phyloP scores from a whole-genome alignment of 163 green algal species.

The Volvox carteri region DNA sequence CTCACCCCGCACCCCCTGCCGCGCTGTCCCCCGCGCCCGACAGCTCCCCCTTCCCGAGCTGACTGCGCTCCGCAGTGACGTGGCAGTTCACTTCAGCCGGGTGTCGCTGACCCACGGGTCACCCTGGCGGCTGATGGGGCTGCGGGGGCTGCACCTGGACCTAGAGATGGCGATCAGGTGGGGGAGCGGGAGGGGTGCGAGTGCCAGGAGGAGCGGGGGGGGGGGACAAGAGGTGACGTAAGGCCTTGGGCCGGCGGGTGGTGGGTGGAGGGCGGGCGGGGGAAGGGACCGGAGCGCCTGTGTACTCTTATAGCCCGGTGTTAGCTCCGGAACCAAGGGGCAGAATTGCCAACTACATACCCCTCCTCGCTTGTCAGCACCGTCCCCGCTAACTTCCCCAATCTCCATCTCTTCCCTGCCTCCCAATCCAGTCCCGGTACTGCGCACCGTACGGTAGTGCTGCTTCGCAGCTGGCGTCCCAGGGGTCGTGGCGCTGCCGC shows the following conservation, averaged over 20 bases:
- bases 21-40: too few relatives aligned
- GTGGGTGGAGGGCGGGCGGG: too few relatives aligned
- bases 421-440: constrained; percentile 45
- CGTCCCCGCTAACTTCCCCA: too few relatives aligned
- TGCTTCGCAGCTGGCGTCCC: constrained; percentile 77
- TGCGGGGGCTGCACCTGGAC: constrained; percentile 56
- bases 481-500: constrained; percentile 77
- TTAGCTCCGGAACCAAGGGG: too few relatives aligned
- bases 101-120: constrained; percentile 21
- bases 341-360: too few relatives aligned
- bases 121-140: constrained; percentile 14
- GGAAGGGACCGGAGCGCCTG: too few relatives aligned
- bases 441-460: constrained; percentile 54
- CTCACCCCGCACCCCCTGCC: too few relatives aligned
- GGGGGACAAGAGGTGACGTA: too few relatives aligned
- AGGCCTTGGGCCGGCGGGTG: too few relatives aligned
- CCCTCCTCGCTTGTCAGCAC: too few relatives aligned
- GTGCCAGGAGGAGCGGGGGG: not conserved
- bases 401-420: too few relatives aligned
- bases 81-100: constrained; percentile 15
- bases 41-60: constrained; percentile 60
- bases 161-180: constrained; percentile 61
- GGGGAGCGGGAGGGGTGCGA: not conserved
- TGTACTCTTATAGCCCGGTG: too few relatives aligned
- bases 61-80: constrained; percentile 33